phyloP scores from a whole-genome alignment of 176 grass and related monocot genomes.

The Tuctoria greenei region DNA sequence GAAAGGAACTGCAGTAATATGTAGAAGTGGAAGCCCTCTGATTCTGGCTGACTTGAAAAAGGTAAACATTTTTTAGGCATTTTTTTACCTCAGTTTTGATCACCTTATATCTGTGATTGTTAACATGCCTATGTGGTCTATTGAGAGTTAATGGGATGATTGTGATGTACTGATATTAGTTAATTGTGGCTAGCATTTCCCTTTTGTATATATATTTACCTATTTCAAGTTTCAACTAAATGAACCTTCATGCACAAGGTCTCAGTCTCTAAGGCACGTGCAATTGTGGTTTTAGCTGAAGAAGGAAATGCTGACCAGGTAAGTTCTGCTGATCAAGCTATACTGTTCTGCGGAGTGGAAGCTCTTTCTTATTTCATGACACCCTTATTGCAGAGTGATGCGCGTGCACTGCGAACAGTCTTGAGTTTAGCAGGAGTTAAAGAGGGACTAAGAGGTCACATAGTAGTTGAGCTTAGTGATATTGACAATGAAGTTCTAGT shows the following conservation, averaged over 20 bases:
- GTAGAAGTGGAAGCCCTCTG: slow-evolving; percentile 77
- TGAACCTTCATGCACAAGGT: slow-evolving; percentile 50
- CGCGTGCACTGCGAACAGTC: slow-evolving; percentile 69
- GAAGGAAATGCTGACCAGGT: slow-evolving; percentile 88
- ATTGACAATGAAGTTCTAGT: slow-evolving; percentile 85
- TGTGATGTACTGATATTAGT: slow-evolving; percentile 20
- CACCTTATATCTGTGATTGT: neutral
- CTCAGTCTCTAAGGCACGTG: slow-evolving; percentile 76
- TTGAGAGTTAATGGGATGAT: slow-evolving; percentile 11
- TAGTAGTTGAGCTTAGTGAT: slow-evolving; percentile 78
- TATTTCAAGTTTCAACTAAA: slow-evolving; percentile 36
- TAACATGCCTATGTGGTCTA: slow-evolving; percentile 1
- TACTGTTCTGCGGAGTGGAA: neutral
- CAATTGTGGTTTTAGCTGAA: slow-evolving; percentile 74
- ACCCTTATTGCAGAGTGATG: slow-evolving; percentile 60
- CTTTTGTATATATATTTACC: neutral
- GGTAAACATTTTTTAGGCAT: slow-evolving; percentile 35
- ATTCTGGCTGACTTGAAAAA: slow-evolving; percentile 84
- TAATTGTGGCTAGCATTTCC: slow-evolving; percentile 21
- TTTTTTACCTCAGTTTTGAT: slow-evolving; percentile 28
- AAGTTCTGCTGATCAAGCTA: slow-evolving; percentile 22
- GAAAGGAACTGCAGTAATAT: slow-evolving; percentile 82
- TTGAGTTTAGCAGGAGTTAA: slow-evolving; percentile 81
- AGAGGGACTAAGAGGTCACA: slow-evolving; percentile 82
- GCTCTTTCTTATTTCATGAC: neutral